Percentiles rank a stretch among this genome's conserved stretches.
Conservation (phyloP, 2,329 filamentous ascomycete genomes). For the Teratosphaeria zuluensis region DNA sequence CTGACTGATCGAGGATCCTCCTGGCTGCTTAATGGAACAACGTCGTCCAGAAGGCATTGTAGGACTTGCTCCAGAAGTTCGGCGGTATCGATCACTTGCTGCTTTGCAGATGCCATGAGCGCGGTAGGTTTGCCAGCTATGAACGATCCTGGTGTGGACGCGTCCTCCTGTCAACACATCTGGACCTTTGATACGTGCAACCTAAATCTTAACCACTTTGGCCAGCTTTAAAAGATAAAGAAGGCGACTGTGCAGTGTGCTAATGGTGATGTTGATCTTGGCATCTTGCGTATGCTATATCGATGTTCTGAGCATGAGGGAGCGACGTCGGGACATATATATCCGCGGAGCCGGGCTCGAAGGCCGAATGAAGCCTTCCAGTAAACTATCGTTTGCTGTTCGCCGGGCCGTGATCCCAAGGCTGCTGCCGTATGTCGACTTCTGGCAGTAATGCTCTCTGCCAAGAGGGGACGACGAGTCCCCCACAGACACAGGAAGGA, state of each 20-base stretch:
- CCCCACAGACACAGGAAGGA: no score
- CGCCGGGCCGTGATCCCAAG: not conserved
- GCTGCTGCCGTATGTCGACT: not conserved
- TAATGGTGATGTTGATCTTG: no score
- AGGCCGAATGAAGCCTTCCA: not conserved
- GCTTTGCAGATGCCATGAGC: not conserved
- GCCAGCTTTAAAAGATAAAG: not conserved
- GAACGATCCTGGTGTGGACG: not conserved
- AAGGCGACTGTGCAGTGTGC: not conserved
- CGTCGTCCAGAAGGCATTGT: slow-evolving; percentile 3
- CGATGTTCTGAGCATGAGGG: no score
- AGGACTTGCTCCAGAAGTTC: slow-evolving; percentile 17
- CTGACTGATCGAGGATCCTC: slow-evolving; percentile 15
- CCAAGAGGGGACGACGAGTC: no score
- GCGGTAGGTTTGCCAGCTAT: not conserved
- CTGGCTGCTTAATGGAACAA: slow-evolving; percentile 5
- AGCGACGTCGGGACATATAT: no score
- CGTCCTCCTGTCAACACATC: no score
- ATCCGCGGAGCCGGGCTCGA: not conserved
- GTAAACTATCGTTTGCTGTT: not conserved
- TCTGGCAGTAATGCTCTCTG: no score
- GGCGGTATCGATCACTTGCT: slow-evolving; percentile 11
- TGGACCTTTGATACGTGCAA: no score
- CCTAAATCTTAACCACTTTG: no score
- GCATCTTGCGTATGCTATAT: no score